Evolutionary conservation across 495 filamentous ascomycete genomes (phyloP), one percentile per base, ranked within the genome.

Genomic region (Penicillium alfredii): DNA sequence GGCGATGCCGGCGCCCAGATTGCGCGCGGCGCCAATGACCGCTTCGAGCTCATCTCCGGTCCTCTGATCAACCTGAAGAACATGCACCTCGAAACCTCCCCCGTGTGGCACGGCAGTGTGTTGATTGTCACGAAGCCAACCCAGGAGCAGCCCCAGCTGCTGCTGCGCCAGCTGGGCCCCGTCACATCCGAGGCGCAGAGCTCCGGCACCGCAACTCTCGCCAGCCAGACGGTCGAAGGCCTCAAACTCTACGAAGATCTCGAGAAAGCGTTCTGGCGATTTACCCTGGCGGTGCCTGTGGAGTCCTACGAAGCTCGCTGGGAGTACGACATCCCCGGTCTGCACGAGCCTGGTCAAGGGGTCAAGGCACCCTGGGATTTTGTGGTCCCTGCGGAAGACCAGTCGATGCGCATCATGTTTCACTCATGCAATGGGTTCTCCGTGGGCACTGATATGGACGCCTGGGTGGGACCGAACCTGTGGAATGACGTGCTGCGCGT

Each of bases 371-470:
- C 62, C 12, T 68, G 64, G 62, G 49, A 57, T 39, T 94, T 95
- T 59, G 82, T 73, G 33, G 74, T 94, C 10, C 90, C 90, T 2
- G 83, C 86, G 3, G 64, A 68, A 31, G 64, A 77, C 17, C 80
- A 95, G 60, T 89, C 84, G 14, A 94, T 97, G 88, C 78, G 88
- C 44, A 83, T 94, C 41, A 86, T 95, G 72, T 95, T 97, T 64
- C 82, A 94, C 63, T 94, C 86, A 17, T 95, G 88, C 64, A 97
- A 95, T 64, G 90, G 90, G 31, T 95, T 97, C 62, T 90, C 84
- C 26, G 86, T 95, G 16, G 88, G 88, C 30, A 94, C 87, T 5
- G 84, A 95, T 56, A 81, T 89, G 63, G 74, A 86, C 2, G 82
- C 78, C 22, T 95, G 80, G 78, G 76, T 79, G 28, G 90, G 90